Percentiles rank a stretch among this genome's conserved stretches.
These are phyloP conservation scores for Ustilago tritici DNA, from an alignment of 1,284 basidiomycete species.

Conservation along the genomic window DNA sequence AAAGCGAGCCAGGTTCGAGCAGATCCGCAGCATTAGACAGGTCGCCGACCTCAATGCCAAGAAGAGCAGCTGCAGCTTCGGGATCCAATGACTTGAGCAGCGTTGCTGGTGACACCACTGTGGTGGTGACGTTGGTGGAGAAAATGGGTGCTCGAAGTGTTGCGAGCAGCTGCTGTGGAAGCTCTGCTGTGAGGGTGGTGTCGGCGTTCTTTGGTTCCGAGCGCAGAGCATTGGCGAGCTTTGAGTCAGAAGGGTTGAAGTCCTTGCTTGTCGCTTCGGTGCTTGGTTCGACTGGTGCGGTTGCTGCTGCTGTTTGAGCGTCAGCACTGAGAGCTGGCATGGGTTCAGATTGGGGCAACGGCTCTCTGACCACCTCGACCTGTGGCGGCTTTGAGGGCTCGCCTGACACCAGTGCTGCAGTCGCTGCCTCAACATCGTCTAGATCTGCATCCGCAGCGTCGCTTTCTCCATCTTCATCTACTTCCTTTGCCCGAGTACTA, in stretches of 20 bases:
- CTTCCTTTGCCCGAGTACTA: conserved; percentile 44
- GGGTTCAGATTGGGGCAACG: conserved; percentile 30
- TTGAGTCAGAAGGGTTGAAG: conserved; percentile 1
- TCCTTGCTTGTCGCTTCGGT: conserved; percentile 6
- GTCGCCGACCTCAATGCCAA: conserved; percentile 54
- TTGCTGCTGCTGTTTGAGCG: conserved; percentile 2
- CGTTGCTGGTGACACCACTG: conserved; percentile 57
- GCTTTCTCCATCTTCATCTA: conserved; percentile 51
- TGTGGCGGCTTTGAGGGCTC: conserved; percentile 40
- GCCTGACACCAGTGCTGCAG: conserved; percentile 44
- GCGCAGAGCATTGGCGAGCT: conserved; percentile 29
- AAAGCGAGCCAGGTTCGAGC: conserved; percentile 53
- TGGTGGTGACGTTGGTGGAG: conserved; percentile 56
- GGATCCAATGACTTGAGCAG: conserved; percentile 59
- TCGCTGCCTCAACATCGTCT: conserved; percentile 52
- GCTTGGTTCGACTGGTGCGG: background rate
- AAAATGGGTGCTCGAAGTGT: conserved; percentile 67
- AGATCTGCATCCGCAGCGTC: conserved; percentile 55
- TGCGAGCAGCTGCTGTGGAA: conserved; percentile 61
- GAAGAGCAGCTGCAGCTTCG: conserved; percentile 53
- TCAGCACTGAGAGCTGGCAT: conserved; percentile 44
- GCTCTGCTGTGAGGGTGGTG: conserved; percentile 55
- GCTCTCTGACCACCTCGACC: conserved; percentile 52
- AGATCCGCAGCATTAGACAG: conserved; percentile 40
- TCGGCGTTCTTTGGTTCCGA: conserved; percentile 42